phyloP scores from a whole-genome alignment of 2,329 filamentous ascomycete species.

The Calcarisporium arbuscula region DNA sequence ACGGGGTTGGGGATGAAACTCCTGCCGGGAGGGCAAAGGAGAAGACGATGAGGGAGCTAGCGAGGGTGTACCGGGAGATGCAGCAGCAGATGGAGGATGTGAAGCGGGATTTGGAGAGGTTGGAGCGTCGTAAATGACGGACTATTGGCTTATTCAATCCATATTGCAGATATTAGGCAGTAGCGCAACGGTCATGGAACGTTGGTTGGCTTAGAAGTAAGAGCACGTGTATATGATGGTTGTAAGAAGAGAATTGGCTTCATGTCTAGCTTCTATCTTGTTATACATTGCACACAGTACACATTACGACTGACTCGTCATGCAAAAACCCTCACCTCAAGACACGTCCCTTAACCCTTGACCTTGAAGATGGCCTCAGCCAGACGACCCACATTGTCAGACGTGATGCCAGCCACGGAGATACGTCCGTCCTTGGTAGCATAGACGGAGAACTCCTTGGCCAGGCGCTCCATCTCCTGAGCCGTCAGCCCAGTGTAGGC shows the following conservation, averaged over 20 bases:
- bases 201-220: no score
- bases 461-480: slow-evolving; percentile 85
- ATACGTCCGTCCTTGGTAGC: slow-evolving; percentile 90
- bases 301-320: no score
- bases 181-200: no score
- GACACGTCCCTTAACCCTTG: slow-evolving; percentile 48
- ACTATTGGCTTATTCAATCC: no score
- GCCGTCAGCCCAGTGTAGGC: slow-evolving; percentile 91
- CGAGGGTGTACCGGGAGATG: slow-evolving; percentile 44
- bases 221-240: no score
- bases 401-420: slow-evolving; percentile 78
- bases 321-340: no score
- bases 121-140: no score
- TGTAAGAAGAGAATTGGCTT: no score
- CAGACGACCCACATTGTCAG: slow-evolving; percentile 70
- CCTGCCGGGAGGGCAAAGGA: slow-evolving; percentile 31
- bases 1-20: slow-evolving; percentile 37
- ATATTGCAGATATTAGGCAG: no score
- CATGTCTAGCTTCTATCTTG: no score
- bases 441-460: slow-evolving; percentile 96
- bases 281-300: no score
- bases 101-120: slow-evolving; percentile 37
- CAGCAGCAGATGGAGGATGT: slow-evolving; percentile 43
- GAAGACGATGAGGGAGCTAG: slow-evolving; percentile 47
- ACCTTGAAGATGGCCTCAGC: slow-evolving; percentile 82